Conservation (phyloP, 176 grass and related monocot genomes). For the Areca catechu region DNA sequence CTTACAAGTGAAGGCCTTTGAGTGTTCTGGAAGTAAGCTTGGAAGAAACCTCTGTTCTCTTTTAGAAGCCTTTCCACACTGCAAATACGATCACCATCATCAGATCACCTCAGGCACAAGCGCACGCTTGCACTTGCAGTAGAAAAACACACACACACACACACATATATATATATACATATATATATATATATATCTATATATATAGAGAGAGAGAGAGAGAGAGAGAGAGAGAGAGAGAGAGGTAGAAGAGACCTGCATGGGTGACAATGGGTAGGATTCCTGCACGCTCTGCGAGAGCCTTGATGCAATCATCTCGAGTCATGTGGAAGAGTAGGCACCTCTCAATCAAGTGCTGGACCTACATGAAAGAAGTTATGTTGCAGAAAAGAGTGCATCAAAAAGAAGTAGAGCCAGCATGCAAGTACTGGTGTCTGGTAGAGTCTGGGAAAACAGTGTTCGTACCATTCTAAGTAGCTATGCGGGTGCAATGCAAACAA, state of each 20-base stretch:
- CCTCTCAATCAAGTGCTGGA: conserved; percentile 32
- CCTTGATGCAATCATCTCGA: conserved; percentile 23
- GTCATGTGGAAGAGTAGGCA: conserved; percentile 25
- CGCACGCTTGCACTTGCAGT: not conserved
- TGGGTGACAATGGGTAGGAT: conserved; percentile 17
- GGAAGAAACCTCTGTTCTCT: conserved; percentile 27
- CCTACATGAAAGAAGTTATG: not conserved
- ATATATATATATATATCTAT: too few relatives aligned
- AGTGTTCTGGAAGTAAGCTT: conserved; percentile 9
- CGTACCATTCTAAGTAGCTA: conserved; percentile 24
- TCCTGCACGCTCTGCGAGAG: conserved; percentile 18
- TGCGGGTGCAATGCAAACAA: conserved; percentile 27
- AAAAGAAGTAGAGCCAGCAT: too few relatives aligned
- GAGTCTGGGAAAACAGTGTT: too few relatives aligned
- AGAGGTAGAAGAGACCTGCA: conserved; percentile 21
- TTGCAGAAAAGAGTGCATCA: too few relatives aligned
- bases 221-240: not conserved
- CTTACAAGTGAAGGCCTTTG: too few relatives aligned
- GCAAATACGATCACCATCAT: not conserved
- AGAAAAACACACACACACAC: not conserved
- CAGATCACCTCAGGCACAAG: not conserved
- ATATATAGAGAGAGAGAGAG: not conserved
- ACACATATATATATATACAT: not conserved
- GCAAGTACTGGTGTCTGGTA: not conserved
- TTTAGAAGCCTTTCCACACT: conserved; percentile 27